Percentiles rank a stretch among this genome's conserved stretches.
Evolutionary conservation across 805 yeast genomes (phyloP).

Genomic region (Yarrowia porcina): DNA sequence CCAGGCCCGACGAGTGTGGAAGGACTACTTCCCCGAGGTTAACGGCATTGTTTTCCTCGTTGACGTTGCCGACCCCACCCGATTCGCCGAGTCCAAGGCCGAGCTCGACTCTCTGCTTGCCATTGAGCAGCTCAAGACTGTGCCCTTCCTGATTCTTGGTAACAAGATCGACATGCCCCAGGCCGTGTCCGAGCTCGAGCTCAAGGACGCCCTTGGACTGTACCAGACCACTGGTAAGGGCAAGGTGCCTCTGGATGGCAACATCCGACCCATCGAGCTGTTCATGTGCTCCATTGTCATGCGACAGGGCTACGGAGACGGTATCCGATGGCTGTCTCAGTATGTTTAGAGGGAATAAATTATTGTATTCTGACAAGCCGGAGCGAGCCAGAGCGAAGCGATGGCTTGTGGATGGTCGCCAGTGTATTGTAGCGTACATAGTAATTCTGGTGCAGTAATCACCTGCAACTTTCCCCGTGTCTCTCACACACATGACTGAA

Average conservation of each 20-base stretch:
- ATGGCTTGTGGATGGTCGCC: not conserved
- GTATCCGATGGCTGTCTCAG: constrained; percentile 97
- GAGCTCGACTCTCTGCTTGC: constrained; percentile 91
- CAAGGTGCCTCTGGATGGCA: constrained; percentile 60
- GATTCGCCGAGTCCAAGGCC: constrained; percentile 91
- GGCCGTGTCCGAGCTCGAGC: constrained; percentile 93
- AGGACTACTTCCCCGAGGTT: constrained; percentile 98
- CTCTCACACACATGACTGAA: too few species aligned
- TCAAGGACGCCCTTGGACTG: constrained; percentile 84
- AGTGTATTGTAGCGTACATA: too few species aligned
- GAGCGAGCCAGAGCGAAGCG: not conserved
- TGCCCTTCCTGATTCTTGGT: constrained; percentile 92
- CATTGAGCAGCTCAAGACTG: constrained; percentile 84
- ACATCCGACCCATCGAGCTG: constrained; percentile 87
- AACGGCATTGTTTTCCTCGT: constrained; percentile 95
- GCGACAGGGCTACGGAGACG: constrained; percentile 99
- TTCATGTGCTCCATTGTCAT: constrained; percentile 97
- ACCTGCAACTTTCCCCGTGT: too few species aligned
- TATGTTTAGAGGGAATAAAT: constrained; percentile 48
- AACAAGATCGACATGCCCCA: constrained; percentile 93
- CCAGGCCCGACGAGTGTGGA: constrained; percentile 99
- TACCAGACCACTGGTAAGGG: constrained; percentile 90
- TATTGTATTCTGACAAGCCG: not conserved
- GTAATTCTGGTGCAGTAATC: too few species aligned
- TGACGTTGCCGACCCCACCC: constrained; percentile 94